Evolutionary conservation across 495 filamentous ascomycete genomes (phyloP), one percentile per base, ranked within the genome.

Genomic region (Penicillium canariense): DNA sequence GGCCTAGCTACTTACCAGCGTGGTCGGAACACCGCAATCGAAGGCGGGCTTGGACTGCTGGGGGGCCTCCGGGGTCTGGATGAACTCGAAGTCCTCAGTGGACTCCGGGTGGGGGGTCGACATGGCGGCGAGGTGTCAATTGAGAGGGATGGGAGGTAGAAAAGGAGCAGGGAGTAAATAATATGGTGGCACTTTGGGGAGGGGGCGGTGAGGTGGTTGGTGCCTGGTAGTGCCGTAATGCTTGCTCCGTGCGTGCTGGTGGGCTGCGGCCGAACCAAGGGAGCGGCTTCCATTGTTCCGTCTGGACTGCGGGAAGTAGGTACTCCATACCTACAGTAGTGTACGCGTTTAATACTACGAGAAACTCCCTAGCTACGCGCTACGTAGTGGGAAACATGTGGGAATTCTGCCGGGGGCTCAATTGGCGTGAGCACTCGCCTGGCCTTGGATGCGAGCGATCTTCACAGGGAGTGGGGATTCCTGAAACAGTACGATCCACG

Each of bases 1-100:
- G 28, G 32, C 35, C 17, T 45, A 35, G 26, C 43, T 42, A 52
- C 64, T 57, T 58, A 67, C 64, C 50, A 67, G 27, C n/a, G 64
- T 67, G 32, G 64, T 67, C 11, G 55, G 64, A 3, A 67, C 64
- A 55, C 64, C 64, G 48, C 64, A 67, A 31, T 67, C 64, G 39
- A 67, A 62, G 51, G 65, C 61, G 25, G 71, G 63, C 61, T 72
- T 69, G 48, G 62, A 46, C 64, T 76, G 64, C 60, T 70, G 59
- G 26, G 69, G 69, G 54, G 81, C 83, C 42, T 79, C 68, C 53
- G 85, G 85, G 53, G 84, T 88, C 58, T 82, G 71, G 49, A 87
- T 81, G 69, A 83, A 87, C 69, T 87, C 84, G 68, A 87, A 84
- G 65, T 86, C 81, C 69, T 84, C 82, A 14, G 74, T 79, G 61